These are phyloP conservation scores for Salix viminalis DNA, from an alignment of 345 rosid genomes.

Conservation along the genomic window DNA sequence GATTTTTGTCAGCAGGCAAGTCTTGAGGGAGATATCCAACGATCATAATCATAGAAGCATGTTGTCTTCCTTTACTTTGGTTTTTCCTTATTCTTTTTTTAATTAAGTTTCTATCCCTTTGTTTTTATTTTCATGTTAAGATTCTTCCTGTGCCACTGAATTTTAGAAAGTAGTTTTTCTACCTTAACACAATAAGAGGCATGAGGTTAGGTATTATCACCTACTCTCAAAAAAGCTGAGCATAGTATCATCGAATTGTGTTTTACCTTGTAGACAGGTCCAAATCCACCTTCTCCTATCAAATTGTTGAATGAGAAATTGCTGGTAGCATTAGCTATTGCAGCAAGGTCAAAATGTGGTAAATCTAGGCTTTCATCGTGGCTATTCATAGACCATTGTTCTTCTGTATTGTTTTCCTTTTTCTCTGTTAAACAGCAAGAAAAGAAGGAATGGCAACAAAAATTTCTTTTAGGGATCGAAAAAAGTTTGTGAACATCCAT, in stretches of 20 bases:
- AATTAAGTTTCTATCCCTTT: neutral
- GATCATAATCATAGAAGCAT: neutral
- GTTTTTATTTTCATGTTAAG: neutral
- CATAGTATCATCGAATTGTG: neutral
- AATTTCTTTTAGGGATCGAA: neutral
- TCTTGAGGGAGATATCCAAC: neutral
- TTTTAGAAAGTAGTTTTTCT: neutral
- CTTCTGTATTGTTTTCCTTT: neutral
- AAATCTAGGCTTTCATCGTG: neutral
- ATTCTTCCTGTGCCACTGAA: neutral
- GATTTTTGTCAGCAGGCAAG: neutral
- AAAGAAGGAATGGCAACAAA: neutral
- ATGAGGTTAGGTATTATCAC: neutral
- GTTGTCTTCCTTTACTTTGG: too few species aligned
- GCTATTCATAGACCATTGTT: neutral
- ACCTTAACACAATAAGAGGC: neutral
- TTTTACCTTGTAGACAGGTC: conserved; percentile 5
- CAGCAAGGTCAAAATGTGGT: neutral
- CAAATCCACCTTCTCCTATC: neutral
- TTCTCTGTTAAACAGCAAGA: neutral
- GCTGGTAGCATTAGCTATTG: neutral
- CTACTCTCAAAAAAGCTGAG: neutral
- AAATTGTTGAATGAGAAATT: neutral
- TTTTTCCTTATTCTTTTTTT: neutral
- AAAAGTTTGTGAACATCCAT: neutral